Conservation (phyloP, 1,284 basidiomycete species). For the Sanguinoderma infundibulare region DNA sequence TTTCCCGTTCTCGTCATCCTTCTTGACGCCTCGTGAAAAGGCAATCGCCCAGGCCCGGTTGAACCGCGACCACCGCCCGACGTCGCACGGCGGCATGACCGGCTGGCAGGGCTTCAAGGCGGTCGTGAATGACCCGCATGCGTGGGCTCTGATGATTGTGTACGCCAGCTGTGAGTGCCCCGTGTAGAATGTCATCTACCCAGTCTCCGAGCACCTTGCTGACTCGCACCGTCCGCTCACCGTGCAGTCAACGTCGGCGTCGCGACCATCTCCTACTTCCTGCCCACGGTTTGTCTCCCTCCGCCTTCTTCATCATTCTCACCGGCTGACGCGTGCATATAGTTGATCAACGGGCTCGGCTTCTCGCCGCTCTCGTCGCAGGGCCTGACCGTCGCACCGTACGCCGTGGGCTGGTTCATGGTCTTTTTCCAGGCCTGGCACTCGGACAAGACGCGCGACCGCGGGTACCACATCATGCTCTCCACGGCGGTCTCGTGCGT, state of each 20-base stretch:
- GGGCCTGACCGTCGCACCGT: slow-evolving; percentile 59
- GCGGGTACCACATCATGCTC: slow-evolving; percentile 58
- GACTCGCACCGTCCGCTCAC: too few relatives aligned
- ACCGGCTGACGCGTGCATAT: background rate
- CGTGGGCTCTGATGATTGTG: slow-evolving; percentile 54
- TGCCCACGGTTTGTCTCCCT: slow-evolving; percentile 48
- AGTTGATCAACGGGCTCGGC: slow-evolving; percentile 58
- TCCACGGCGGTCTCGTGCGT: slow-evolving; percentile 48
- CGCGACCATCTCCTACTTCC: slow-evolving; percentile 58
- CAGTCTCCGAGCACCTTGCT: background rate
- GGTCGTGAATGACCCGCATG: slow-evolving; percentile 49
- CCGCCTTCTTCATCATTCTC: background rate
- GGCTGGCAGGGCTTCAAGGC: slow-evolving; percentile 59
- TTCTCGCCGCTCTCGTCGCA: slow-evolving; percentile 59
- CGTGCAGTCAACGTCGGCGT: slow-evolving; percentile 56
- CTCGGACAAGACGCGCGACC: slow-evolving; percentile 53
- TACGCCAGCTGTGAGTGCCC: slow-evolving; percentile 54
- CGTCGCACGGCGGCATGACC: slow-evolving; percentile 59
- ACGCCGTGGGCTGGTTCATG: slow-evolving; percentile 57
- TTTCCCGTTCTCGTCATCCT: slow-evolving; percentile 42
- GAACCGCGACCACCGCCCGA: slow-evolving; percentile 56
- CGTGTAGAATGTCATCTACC: too few relatives aligned
- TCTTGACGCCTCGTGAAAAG: slow-evolving; percentile 48
- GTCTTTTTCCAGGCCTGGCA: slow-evolving; percentile 57
- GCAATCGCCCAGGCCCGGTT: slow-evolving; percentile 60